phyloP scores from a whole-genome alignment of 2,329 filamentous ascomycete species.

The Aureobasidium leucospermi region DNA sequence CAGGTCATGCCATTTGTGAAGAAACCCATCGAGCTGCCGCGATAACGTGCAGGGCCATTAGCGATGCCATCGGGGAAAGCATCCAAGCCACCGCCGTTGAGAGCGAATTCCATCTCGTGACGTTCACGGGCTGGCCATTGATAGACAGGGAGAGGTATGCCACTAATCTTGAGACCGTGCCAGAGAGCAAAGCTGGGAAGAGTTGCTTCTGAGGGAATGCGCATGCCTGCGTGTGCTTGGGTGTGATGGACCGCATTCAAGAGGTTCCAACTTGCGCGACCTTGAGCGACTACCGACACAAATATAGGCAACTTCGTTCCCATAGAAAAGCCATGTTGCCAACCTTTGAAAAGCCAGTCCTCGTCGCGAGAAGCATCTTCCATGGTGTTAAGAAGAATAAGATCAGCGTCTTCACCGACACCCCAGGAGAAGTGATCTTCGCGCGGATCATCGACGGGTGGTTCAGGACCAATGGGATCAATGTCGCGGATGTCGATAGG shows the following conservation, averaged over 20 bases:
- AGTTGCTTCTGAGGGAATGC: conserved; percentile 30
- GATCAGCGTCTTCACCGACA: conserved; percentile 78
- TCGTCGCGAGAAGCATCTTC: conserved; percentile 15
- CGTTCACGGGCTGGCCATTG: conserved; percentile 22
- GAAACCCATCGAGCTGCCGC: conserved; percentile 25
- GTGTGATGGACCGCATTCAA: conserved; percentile 29
- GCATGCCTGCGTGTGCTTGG: conserved; percentile 26
- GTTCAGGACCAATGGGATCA: conserved; percentile 65
- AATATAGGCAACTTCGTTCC: conserved; percentile 25
- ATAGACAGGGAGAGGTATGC: conserved; percentile 32
- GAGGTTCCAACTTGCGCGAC: conserved; percentile 27
- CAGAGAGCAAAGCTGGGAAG: conserved; percentile 32
- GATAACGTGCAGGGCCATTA: conserved; percentile 16
- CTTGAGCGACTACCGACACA: conserved; percentile 33
- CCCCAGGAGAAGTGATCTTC: conserved; percentile 78
- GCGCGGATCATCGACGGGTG: conserved; percentile 54
- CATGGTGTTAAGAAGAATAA: conserved; percentile 30
- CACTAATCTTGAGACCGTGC: conserved; percentile 34
- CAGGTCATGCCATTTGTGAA: conserved; percentile 18
- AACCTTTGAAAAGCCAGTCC: conserved; percentile 30
- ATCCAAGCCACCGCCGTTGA: conserved; percentile 24
- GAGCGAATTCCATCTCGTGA: conserved; percentile 22
- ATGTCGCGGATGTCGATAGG: conserved; percentile 29
- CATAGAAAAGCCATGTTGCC: conserved; percentile 25
- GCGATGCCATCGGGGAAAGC: conserved; percentile 16